Conservation (phyloP, 1,139 yeast species). For the Zygoascus meyerae region DNA sequence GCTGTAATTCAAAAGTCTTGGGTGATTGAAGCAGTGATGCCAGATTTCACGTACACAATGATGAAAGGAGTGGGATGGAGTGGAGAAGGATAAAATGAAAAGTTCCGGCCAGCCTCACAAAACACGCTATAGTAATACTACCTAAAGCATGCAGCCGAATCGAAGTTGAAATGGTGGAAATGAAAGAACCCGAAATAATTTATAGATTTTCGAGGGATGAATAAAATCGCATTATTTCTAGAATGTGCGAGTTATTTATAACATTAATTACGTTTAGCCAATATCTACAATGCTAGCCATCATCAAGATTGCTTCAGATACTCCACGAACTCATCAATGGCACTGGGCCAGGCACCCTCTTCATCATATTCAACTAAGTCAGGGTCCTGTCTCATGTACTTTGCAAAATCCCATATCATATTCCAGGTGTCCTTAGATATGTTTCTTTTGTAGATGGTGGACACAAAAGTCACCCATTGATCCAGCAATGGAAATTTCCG, state of each 20-base stretch:
- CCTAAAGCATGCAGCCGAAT: too few relatives aligned
- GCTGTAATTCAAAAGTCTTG: too few relatives aligned
- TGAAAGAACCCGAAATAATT: too few relatives aligned
- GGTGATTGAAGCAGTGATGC: too few relatives aligned
- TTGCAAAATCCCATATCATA: conserved; percentile 67
- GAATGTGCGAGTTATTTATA: too few relatives aligned
- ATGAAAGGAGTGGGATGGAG: background rate
- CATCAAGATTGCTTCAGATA: background rate
- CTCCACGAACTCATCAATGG: conserved; percentile 79
- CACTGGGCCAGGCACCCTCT: conserved; percentile 83
- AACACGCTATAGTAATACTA: too few relatives aligned
- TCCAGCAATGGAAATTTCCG: conserved; percentile 35
- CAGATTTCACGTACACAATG: too few relatives aligned
- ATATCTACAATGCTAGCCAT: too few relatives aligned
- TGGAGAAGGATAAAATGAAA: background rate
- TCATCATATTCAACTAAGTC: conserved; percentile 53
- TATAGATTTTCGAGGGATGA: too few relatives aligned
- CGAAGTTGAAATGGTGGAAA: too few relatives aligned
- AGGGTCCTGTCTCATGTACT: conserved; percentile 49
- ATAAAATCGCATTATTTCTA: too few relatives aligned
- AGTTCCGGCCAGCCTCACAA: background rate
- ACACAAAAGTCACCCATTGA: conserved; percentile 50
- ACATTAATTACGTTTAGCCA: too few relatives aligned
- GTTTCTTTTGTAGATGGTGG: conserved; percentile 37
- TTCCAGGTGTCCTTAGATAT: conserved; percentile 77